Conservation (phyloP, 2,329 filamentous ascomycete genomes). For the Paraphoma chrysanthemicola region DNA sequence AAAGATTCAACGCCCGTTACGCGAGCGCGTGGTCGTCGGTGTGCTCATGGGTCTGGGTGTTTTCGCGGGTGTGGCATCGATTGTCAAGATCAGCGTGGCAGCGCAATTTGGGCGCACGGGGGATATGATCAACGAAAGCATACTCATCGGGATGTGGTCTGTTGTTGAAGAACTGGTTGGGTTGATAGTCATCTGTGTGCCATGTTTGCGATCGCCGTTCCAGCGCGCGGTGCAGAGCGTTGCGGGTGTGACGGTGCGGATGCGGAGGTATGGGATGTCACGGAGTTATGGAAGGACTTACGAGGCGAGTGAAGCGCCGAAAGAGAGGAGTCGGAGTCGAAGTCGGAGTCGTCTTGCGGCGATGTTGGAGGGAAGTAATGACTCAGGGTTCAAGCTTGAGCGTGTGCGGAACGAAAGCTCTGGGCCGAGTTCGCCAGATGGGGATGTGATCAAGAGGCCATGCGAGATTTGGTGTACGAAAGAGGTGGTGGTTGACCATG, state of each 20-base stretch:
- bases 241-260: conserved; percentile 6
- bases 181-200: conserved; percentile 32
- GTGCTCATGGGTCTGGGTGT: conserved; percentile 26
- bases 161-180: conserved; percentile 29
- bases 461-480: conserved; percentile 20
- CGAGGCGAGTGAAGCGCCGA: neutral
- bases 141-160: conserved; percentile 27
- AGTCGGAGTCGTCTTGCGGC: conserved; percentile 7
- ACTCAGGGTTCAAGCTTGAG: conserved; percentile 7
- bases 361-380: neutral
- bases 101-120: conserved; percentile 17
- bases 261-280: conserved; percentile 4
- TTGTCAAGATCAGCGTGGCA: conserved; percentile 24
- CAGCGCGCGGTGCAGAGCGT: conserved; percentile 18
- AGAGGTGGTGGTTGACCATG: conserved; percentile 15
- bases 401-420: conserved; percentile 1
- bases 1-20: conserved; percentile 17
- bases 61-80: conserved; percentile 26
- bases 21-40: conserved; percentile 23
- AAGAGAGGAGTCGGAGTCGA: neutral
- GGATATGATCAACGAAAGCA: conserved; percentile 19
- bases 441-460: neutral
- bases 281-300: conserved; percentile 11
- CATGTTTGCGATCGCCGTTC: conserved; percentile 27
- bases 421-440: neutral